Conservation (phyloP, 2,329 filamentous ascomycete species). For the Kalmusia sp. region DNA sequence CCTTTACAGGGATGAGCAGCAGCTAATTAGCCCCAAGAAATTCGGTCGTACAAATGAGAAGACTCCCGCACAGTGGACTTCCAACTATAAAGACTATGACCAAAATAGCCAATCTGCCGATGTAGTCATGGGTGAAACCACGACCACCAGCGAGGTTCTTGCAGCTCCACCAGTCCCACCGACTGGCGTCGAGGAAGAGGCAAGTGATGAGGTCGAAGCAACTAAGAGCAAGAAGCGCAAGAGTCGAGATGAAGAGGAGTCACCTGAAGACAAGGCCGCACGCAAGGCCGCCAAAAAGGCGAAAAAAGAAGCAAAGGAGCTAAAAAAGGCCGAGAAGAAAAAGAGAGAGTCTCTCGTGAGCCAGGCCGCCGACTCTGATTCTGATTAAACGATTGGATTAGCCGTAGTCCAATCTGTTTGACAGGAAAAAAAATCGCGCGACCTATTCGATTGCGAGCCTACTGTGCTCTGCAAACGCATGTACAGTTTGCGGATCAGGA, state of each 20-base stretch:
- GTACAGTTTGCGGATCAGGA: constrained; percentile 31
- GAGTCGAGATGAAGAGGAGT: constrained; percentile 56
- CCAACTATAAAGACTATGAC: constrained; percentile 84
- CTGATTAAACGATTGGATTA: constrained; percentile 31
- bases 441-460: constrained; percentile 2
- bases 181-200: constrained; percentile 29
- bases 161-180: constrained; percentile 45
- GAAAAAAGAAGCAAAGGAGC: constrained; percentile 56
- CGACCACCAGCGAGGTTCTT: constrained; percentile 43
- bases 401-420: constrained; percentile 23
- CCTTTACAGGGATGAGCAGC: not conserved
- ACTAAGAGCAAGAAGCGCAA: constrained; percentile 55
- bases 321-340: constrained; percentile 32
- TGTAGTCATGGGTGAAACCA: constrained; percentile 38
- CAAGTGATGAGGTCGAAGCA: constrained; percentile 34
- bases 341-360: constrained; percentile 42
- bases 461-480: constrained; percentile 17
- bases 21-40: constrained; percentile 66
- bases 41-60: constrained; percentile 90
- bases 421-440: constrained; percentile 19
- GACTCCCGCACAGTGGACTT: constrained; percentile 91
- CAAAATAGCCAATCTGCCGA: constrained; percentile 29
- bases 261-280: constrained; percentile 55
- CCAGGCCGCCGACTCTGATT: constrained; percentile 41
- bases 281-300: constrained; percentile 76